Evolutionary conservation across 2,329 filamentous ascomycete genomes (phyloP).

Genomic region (Trichoderma gracile): DNA sequence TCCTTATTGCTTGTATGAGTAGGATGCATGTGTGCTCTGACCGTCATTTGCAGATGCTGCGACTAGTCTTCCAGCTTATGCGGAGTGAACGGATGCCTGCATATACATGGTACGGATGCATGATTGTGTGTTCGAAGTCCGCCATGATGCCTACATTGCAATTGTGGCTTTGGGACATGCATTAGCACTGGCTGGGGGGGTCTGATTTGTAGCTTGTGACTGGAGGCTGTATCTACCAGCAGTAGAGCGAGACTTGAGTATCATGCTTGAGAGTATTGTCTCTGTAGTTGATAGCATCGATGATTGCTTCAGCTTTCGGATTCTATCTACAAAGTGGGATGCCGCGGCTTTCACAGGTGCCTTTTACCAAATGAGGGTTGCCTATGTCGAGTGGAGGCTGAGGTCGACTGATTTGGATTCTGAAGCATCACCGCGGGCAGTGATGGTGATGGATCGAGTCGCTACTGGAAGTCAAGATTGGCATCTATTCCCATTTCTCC

Average conservation of each 20-base stretch:
- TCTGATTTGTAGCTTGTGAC: background rate
- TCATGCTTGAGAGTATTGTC: no score
- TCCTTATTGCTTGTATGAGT: no score
- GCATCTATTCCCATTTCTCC: no score
- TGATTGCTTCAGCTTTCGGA: background rate
- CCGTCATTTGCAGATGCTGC: no score
- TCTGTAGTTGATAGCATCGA: background rate
- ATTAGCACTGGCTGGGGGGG: background rate
- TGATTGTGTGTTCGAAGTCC: background rate
- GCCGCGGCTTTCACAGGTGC: no score
- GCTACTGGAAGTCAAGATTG: no score
- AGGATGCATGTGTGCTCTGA: background rate
- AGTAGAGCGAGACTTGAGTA: background rate
- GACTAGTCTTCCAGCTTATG: background rate
- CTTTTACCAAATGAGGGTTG: no score
- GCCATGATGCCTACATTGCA: background rate
- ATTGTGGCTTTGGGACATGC: conserved; percentile 16
- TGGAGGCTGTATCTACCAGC: no score
- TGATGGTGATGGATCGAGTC: no score
- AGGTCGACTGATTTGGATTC: no score
- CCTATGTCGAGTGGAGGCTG: no score
- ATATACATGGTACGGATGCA: background rate
- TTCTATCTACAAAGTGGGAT: background rate
- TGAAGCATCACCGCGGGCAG: no score
- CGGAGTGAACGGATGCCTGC: background rate